Conservation (phyloP, 306 rosid genomes). For the Quercus mongolica region DNA sequence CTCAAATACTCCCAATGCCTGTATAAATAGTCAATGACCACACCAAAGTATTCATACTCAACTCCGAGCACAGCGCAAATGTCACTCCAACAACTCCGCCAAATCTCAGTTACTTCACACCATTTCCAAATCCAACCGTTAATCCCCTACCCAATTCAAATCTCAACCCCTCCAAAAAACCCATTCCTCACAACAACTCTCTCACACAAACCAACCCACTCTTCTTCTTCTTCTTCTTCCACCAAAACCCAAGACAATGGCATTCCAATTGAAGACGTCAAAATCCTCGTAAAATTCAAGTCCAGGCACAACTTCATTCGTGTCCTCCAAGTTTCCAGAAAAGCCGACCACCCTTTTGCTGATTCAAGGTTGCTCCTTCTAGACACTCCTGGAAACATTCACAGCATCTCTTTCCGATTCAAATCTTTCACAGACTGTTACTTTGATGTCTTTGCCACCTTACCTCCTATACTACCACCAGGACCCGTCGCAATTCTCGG, state of each 20-base stretch:
- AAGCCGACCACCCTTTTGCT: constrained; percentile 80
- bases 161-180: constrained; percentile 10
- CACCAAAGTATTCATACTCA: too few species aligned
- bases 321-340: constrained; percentile 71
- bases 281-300: constrained; percentile 60
- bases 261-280: constrained; percentile 64
- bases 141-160: constrained; percentile 17
- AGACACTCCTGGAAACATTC: constrained; percentile 89
- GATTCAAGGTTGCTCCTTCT: constrained; percentile 87
- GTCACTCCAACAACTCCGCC: too few species aligned
- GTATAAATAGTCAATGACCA: too few species aligned
- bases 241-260: constrained; percentile 57
- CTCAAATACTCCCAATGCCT: too few species aligned
- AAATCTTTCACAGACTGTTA: constrained; percentile 65
- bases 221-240: not conserved
- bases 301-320: constrained; percentile 78
- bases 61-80: too few species aligned
- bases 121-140: constrained; percentile 33
- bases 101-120: constrained; percentile 26
- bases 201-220: not conserved
- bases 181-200: not conserved
- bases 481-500: constrained; percentile 85
- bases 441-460: constrained; percentile 79
- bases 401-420: constrained; percentile 75
- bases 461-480: constrained; percentile 70